phyloP scores from a whole-genome alignment of 768 basidiomycete genomes.

The Pleurotus cornucopiae region DNA sequence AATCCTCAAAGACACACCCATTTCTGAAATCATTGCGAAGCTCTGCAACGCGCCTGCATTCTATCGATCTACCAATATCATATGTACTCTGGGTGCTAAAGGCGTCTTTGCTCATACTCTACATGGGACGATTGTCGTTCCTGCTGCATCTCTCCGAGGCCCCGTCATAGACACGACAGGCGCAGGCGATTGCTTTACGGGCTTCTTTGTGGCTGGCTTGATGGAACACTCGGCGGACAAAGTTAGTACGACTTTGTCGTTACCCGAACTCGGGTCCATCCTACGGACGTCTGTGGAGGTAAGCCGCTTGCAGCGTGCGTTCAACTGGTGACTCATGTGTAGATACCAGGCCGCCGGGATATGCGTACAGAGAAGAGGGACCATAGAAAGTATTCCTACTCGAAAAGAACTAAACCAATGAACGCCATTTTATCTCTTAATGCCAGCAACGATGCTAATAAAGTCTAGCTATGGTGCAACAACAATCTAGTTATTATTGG shows the following conservation, averaged over 20 bases:
- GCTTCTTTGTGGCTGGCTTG: slow-evolving; percentile 53
- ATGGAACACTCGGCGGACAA: slow-evolving; percentile 34
- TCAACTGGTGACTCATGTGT: neutral
- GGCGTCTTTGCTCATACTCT: slow-evolving; percentile 40
- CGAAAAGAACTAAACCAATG: slow-evolving; percentile 29
- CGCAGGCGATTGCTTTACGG: slow-evolving; percentile 63
- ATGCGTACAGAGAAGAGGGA: slow-evolving; percentile 54
- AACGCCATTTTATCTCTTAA: too few species aligned
- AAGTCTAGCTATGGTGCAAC: too few species aligned
- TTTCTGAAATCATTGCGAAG: neutral
- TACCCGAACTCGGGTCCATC: slow-evolving; percentile 27
- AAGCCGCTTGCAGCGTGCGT: slow-evolving; percentile 12
- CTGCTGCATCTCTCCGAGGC: slow-evolving; percentile 40
- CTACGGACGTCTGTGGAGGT: slow-evolving; percentile 41
- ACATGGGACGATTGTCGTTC: slow-evolving; percentile 30
- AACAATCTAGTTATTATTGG: too few species aligned
- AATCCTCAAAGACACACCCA: neutral
- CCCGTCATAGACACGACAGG: slow-evolving; percentile 51
- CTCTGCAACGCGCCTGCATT: slow-evolving; percentile 13
- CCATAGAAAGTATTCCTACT: slow-evolving; percentile 54
- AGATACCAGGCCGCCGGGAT: slow-evolving; percentile 52
- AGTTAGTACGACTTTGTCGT: slow-evolving; percentile 22
- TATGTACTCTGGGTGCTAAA: slow-evolving; percentile 52
- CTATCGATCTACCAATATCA: slow-evolving; percentile 36
- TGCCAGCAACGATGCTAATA: too few species aligned